phyloP scores from a whole-genome alignment of 1,284 basidiomycete species.

The Gomphus bonarii region DNA sequence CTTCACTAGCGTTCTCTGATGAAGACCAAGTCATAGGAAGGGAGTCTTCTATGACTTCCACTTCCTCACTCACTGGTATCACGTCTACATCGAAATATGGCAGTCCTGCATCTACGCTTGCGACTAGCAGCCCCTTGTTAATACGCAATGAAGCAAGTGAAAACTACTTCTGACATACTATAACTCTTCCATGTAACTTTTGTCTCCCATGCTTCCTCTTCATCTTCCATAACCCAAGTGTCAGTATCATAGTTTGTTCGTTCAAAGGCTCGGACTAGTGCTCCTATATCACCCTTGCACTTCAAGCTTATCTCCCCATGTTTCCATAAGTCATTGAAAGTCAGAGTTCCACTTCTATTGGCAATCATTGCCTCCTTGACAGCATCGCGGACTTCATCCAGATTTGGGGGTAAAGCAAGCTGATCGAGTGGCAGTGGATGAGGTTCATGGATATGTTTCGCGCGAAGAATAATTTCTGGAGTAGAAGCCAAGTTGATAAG shows the following conservation, averaged over 20 bases:
- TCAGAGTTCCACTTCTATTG: conserved; percentile 38
- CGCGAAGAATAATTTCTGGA: conserved; percentile 29
- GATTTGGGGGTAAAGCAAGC: conserved; percentile 23
- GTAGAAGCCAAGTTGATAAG: conserved; percentile 24
- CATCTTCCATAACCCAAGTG: not conserved
- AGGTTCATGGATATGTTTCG: conserved; percentile 38
- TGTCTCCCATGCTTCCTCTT: conserved; percentile 2
- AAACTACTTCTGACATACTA: not conserved
- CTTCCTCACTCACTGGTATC: not conserved
- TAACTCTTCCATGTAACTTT: conserved; percentile 3
- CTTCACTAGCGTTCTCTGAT: not conserved
- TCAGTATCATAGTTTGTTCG: conserved; percentile 19
- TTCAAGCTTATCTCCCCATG: conserved; percentile 40
- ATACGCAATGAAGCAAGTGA: not conserved
- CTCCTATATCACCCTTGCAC: conserved; percentile 65
- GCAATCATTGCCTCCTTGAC: conserved; percentile 45
- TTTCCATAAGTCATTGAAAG: conserved; percentile 64
- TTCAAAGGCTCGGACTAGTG: conserved; percentile 41
- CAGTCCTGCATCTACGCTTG: not conserved
- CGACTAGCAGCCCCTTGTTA: not conserved
- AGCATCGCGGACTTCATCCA: conserved; percentile 38
- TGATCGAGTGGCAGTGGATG: conserved; percentile 33
- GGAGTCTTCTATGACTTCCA: not conserved
- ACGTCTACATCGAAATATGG: not conserved
- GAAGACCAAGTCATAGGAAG: not conserved